These are phyloP conservation scores for Magnolia changhungtana DNA, from an alignment of 164 flowering plant species.

Conservation along the genomic window DNA sequence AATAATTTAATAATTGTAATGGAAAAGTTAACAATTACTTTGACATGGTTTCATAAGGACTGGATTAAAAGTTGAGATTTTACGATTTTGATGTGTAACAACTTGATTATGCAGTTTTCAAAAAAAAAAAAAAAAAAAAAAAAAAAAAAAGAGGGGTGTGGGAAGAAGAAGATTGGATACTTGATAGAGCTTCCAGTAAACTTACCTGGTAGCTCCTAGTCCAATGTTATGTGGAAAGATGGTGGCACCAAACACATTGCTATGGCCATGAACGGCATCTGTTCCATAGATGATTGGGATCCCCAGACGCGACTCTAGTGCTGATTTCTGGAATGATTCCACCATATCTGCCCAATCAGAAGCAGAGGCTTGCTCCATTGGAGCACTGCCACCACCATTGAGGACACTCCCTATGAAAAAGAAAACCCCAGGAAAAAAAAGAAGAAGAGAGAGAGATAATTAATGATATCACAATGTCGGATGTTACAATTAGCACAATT, in stretches of 20 bases:
- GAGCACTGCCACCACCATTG: constrained; percentile 58
- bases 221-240: constrained; percentile 70
- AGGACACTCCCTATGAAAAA: constrained; percentile 52
- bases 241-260: constrained; percentile 58
- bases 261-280: constrained; percentile 78
- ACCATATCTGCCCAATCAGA: constrained; percentile 72
- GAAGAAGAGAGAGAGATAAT: too few relatives aligned
- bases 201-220: constrained; percentile 66
- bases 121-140: too few relatives aligned
- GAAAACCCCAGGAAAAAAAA: background rate
- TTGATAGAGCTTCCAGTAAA: background rate
- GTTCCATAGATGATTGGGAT: constrained; percentile 60
- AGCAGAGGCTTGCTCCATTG: constrained; percentile 35
- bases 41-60: too few relatives aligned
- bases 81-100: too few relatives aligned
- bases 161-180: background rate
- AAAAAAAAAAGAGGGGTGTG: background rate
- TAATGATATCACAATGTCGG: background rate
- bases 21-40: too few relatives aligned
- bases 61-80: too few relatives aligned
- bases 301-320: constrained; percentile 53
- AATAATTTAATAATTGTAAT: background rate
- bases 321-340: constrained; percentile 45
- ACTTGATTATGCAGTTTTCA: too few relatives aligned
- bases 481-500: background rate